phyloP scores from a whole-genome alignment of 371 early-diverging fungal species.

The Syncephalastrum contaminatum region DNA sequence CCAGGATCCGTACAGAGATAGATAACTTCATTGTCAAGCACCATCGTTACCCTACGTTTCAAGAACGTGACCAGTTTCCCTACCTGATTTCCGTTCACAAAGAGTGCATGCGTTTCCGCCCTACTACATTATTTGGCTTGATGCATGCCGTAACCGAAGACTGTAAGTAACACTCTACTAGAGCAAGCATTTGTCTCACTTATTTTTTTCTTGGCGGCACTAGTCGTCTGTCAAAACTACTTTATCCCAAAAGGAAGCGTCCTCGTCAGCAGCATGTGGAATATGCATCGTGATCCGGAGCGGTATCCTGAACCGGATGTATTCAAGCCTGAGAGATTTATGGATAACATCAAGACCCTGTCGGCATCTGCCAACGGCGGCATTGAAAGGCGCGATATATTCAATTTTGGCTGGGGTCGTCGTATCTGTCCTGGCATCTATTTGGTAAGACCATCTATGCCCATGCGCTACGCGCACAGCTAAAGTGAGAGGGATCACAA shows the following conservation, averaged over 20 bases:
- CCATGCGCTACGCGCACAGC: no score
- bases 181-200: background rate
- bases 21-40: slow-evolving; percentile 15
- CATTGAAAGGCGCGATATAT: slow-evolving; percentile 13
- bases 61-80: slow-evolving; percentile 19
- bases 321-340: slow-evolving; percentile 27
- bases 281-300: slow-evolving; percentile 17
- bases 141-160: slow-evolving; percentile 21
- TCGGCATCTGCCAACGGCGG: slow-evolving; percentile 13
- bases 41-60: slow-evolving; percentile 15
- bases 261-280: slow-evolving; percentile 22
- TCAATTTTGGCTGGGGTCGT: slow-evolving; percentile 14
- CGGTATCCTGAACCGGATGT: slow-evolving; percentile 11
- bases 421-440: slow-evolving; percentile 10
- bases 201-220: background rate
- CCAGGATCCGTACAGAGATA: slow-evolving; percentile 15
- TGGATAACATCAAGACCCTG: slow-evolving; percentile 17
- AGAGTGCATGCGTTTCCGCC: slow-evolving; percentile 25
- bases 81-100: slow-evolving; percentile 20
- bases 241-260: slow-evolving; percentile 34
- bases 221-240: slow-evolving; percentile 22
- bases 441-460: slow-evolving; percentile 12
- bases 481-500: no score
- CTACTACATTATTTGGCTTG: slow-evolving; percentile 12
- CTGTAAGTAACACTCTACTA: slow-evolving; percentile 8